phyloP scores from a whole-genome alignment of 805 yeast genomes.

The Zygoascus flipseniorum region DNA sequence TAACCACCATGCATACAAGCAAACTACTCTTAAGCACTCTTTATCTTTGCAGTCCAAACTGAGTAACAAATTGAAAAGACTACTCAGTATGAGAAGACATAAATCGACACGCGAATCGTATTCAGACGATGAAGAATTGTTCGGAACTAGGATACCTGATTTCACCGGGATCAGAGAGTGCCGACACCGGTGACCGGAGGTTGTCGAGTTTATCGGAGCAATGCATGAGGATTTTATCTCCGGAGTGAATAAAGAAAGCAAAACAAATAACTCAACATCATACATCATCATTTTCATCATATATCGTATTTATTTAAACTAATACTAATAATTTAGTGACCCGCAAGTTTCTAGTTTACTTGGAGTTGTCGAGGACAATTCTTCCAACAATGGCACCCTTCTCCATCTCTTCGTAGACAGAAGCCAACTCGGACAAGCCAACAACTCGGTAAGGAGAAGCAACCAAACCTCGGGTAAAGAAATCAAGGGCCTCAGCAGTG shows the following conservation, averaged over 20 bases:
- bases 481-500: slow-evolving; percentile 71
- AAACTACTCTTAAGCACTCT: background rate
- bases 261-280: too few species aligned
- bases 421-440: slow-evolving; percentile 62
- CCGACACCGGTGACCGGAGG: too few species aligned
- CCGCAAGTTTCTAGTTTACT: slow-evolving; percentile 28
- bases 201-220: too few species aligned
- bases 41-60: background rate
- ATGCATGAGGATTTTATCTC: too few species aligned
- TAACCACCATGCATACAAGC: background rate
- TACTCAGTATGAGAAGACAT: background rate
- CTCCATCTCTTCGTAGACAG: slow-evolving; percentile 68
- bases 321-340: background rate
- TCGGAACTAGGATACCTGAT: background rate
- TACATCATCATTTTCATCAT: too few species aligned
- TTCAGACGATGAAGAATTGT: background rate
- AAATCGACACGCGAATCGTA: background rate
- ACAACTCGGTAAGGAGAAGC: slow-evolving; percentile 67
- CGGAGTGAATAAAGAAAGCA: too few species aligned
- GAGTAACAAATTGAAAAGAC: background rate
- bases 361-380: slow-evolving; percentile 72
- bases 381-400: slow-evolving; percentile 82
- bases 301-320: too few species aligned
- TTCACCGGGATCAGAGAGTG: background rate
- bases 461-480: slow-evolving; percentile 64